Evolutionary conservation across 2,329 filamentous ascomycete genomes (phyloP).

Genomic region (Ceratocystis papillata): DNA sequence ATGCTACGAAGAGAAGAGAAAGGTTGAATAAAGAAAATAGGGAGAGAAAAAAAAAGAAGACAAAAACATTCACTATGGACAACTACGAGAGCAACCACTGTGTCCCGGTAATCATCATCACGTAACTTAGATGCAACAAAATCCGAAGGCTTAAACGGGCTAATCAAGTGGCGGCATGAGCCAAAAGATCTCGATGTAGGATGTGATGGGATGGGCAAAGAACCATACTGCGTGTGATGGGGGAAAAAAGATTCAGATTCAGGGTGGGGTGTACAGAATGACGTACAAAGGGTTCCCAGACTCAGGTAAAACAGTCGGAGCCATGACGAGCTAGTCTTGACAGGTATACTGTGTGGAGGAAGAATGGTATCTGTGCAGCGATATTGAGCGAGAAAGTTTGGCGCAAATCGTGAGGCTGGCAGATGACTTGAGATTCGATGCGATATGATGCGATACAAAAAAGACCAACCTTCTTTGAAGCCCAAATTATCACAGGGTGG

Average conservation of each 20-base stretch:
- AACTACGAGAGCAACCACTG: no score
- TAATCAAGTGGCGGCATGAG: no score
- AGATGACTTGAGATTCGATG: no score
- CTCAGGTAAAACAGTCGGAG: conserved; percentile 38
- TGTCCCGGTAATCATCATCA: no score
- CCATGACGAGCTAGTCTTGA: conserved; percentile 30
- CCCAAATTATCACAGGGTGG: not conserved
- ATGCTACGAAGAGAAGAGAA: no score
- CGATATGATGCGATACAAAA: no score
- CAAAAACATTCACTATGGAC: no score
- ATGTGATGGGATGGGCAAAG: not conserved
- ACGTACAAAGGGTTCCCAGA: conserved; percentile 41
- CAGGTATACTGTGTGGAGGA: not conserved
- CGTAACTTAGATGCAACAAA: no score
- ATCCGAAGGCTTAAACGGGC: no score
- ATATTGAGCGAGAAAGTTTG: not conserved
- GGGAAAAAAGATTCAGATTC: not conserved
- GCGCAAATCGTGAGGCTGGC: no score
- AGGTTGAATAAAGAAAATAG: no score
- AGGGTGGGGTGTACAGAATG: not conserved
- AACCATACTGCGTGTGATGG: not conserved
- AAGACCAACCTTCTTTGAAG: not conserved
- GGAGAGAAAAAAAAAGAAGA: no score
- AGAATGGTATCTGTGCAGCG: not conserved
- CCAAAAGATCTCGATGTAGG: not conserved